Percentiles rank a stretch among this genome's conserved stretches.
Evolutionary conservation across 805 yeast genomes (phyloP).

Genomic region (Priceomyces medius): DNA sequence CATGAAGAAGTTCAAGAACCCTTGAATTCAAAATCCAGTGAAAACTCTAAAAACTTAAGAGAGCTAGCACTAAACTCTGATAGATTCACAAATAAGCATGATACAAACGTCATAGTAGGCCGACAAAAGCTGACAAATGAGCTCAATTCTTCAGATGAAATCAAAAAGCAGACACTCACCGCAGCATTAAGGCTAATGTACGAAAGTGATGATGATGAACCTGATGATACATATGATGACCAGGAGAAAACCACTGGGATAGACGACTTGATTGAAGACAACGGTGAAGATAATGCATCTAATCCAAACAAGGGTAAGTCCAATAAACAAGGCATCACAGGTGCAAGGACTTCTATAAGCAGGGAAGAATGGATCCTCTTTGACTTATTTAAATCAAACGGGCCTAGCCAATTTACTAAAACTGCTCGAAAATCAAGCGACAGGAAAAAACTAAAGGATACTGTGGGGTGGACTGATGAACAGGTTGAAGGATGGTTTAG

Average conservation of each 20-base stretch:
- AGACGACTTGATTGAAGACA: conserved; percentile 13
- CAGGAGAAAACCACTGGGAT: conserved; percentile 42
- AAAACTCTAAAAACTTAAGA: conserved; percentile 7
- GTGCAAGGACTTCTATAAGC: conserved; percentile 28
- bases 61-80: conserved; percentile 28
- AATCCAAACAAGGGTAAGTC: background rate
- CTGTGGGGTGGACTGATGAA: conserved; percentile 77
- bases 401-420: conserved; percentile 44
- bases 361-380: conserved; percentile 57
- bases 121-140: conserved; percentile 23
- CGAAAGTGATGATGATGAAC: conserved; percentile 80
- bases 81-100: conserved; percentile 26
- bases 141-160: conserved; percentile 29
- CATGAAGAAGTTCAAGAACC: conserved; percentile 6
- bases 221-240: conserved; percentile 71
- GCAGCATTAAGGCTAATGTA: conserved; percentile 64
- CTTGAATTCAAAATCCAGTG: conserved; percentile 1
- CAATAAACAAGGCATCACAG: background rate
- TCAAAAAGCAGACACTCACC: conserved; percentile 56
- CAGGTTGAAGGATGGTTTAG: conserved; percentile 93
- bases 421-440: conserved; percentile 48
- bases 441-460: conserved; percentile 51
- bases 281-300: background rate
- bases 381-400: conserved; percentile 47
- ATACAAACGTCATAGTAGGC: conserved; percentile 28